These are phyloP conservation scores for Cladosporium sp. DNA, from an alignment of 2,329 filamentous ascomycete species.

Conservation along the genomic window DNA sequence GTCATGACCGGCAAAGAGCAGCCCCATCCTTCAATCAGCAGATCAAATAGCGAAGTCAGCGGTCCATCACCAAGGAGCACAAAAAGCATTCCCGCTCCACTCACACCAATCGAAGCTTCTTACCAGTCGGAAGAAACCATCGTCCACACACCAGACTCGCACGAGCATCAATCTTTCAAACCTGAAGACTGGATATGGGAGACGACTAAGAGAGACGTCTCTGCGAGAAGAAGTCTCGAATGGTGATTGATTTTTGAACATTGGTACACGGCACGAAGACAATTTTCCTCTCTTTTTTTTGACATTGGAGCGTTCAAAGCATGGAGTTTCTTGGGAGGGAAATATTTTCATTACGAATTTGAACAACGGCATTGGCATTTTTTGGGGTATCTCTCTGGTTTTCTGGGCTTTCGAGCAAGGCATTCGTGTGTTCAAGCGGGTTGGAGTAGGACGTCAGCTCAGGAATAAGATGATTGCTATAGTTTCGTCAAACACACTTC, in stretches of 20 bases:
- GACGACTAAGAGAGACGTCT: constrained; percentile 4
- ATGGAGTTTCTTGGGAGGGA: constrained; percentile 29
- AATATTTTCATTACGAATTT: too few species aligned
- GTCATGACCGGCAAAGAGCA: constrained; percentile 81
- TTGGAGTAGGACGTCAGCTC: not conserved
- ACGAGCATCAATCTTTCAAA: not conserved
- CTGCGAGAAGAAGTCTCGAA: constrained; percentile 5
- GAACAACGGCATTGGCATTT: too few species aligned
- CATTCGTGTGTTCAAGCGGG: not conserved
- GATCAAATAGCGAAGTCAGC: constrained; percentile 48
- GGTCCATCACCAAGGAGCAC: constrained; percentile 28
- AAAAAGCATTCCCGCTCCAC: constrained; percentile 18
- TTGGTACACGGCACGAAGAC: not conserved
- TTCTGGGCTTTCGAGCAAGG: not conserved
- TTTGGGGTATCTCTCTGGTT: not conserved
- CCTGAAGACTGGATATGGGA: constrained; percentile 6
- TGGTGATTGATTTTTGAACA: not conserved
- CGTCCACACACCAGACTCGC: constrained; percentile 32
- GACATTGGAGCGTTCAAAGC: constrained; percentile 6
- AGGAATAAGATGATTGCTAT: not conserved
- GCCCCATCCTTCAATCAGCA: not conserved
- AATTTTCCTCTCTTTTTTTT: not conserved
- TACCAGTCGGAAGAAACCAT: constrained; percentile 29
- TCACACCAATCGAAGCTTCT: constrained; percentile 37
- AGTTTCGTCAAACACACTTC: not conserved